These are phyloP conservation scores for Amauroascus niger DNA, from an alignment of 2,329 filamentous ascomycete genomes.

Conservation along the genomic window DNA sequence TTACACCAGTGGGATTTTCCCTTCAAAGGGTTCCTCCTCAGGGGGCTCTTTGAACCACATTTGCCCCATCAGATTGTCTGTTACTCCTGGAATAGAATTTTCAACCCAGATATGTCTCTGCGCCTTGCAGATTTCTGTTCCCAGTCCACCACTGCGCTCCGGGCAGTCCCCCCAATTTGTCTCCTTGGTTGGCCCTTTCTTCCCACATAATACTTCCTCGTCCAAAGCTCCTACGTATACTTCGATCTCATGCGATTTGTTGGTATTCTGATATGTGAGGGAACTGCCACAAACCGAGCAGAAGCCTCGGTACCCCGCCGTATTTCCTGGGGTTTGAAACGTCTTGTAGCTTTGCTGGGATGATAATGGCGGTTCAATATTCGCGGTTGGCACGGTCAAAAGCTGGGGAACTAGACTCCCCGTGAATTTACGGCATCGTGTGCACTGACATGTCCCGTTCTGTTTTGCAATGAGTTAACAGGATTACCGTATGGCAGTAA, in stretches of 20 bases:
- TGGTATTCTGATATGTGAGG: background rate
- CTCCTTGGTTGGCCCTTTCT: background rate
- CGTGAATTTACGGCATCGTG: conserved; percentile 7
- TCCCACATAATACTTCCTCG: conserved; percentile 4
- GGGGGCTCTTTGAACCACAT: background rate
- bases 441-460: conserved; percentile 5
- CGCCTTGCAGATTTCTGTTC: background rate
- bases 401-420: background rate
- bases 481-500: background rate
- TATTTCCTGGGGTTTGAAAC: background rate
- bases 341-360: background rate
- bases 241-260: background rate
- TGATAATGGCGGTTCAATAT: background rate
- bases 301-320: background rate
- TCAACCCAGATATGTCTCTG: conserved; percentile 5
- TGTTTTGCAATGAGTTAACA: background rate
- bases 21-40: background rate
- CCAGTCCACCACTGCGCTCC: background rate
- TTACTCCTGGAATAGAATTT: background rate
- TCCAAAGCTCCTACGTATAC: background rate
- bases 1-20: too few relatives aligned
- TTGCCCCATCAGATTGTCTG: background rate
- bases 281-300: background rate
- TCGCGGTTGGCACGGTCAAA: background rate
- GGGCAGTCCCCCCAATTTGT: background rate